These are phyloP conservation scores for Mortierella antarctica DNA, from an alignment of 192 early-diverging fungal genomes.

Conservation along the genomic window DNA sequence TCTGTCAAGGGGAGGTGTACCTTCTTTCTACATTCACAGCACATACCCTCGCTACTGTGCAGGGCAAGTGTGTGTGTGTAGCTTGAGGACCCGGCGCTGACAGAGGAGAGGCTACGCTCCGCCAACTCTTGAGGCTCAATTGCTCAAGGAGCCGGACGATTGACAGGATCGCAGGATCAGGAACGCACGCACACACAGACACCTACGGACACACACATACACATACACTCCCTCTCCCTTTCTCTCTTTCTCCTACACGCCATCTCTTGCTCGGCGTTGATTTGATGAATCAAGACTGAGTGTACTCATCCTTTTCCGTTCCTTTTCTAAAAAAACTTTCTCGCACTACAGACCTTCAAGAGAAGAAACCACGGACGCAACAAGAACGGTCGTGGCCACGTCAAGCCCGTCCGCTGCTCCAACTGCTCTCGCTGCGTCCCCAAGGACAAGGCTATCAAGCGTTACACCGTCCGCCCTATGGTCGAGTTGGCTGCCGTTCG, in stretches of 20 bases:
- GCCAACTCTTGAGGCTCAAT: too few relatives aligned
- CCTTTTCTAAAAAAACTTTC: background rate
- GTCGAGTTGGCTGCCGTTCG: slow-evolving; percentile 96
- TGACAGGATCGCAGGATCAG: background rate
- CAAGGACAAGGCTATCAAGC: slow-evolving; percentile 99
- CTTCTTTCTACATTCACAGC: too few relatives aligned
- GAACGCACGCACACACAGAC: too few relatives aligned
- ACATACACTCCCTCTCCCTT: too few relatives aligned
- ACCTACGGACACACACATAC: too few relatives aligned
- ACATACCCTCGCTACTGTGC: too few relatives aligned
- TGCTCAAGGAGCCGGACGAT: background rate
- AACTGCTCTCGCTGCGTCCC: slow-evolving; percentile 94
- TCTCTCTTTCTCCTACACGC: too few relatives aligned
- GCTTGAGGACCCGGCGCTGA: too few relatives aligned
- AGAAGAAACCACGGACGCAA: slow-evolving; percentile 99
- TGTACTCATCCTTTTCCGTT: slow-evolving; percentile 5
- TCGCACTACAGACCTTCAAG: slow-evolving; percentile 91
- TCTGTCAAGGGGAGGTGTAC: too few relatives aligned
- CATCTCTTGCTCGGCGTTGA: background rate
- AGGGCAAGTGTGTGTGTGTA: too few relatives aligned
- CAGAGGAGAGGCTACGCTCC: too few relatives aligned
- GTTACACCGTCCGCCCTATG: slow-evolving; percentile 99
- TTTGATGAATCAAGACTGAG: background rate
- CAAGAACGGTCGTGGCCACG: slow-evolving; percentile 99
- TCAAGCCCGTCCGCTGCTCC: slow-evolving; percentile 96